Evolutionary conservation across 208 protist species (phyloP).

Genomic region (Acanthamoeba castellanii): DNA sequence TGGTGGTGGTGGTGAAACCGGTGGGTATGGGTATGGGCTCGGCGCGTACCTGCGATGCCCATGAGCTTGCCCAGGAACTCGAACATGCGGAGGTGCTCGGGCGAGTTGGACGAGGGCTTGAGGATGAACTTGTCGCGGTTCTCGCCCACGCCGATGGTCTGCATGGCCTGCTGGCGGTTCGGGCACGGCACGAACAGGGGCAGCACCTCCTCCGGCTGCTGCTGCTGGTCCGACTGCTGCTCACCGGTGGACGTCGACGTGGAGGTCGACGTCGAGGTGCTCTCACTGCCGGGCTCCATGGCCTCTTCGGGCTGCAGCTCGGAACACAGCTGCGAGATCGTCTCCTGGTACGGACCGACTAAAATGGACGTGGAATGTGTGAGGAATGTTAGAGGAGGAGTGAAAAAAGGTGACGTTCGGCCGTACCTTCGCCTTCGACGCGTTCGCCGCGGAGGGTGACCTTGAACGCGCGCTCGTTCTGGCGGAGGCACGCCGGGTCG

Average conservation of each 20-base stretch:
- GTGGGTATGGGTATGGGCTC: neutral
- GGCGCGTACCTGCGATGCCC: conserved; percentile 92
- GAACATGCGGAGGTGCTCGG: conserved; percentile 85
- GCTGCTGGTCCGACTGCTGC: neutral
- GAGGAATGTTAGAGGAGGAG: neutral
- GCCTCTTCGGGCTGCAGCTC: conserved; percentile 33
- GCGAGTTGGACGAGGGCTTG: conserved; percentile 52
- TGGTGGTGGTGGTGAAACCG: neutral
- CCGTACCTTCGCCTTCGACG: conserved; percentile 34
- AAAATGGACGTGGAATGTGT: neutral
- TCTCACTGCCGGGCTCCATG: neutral
- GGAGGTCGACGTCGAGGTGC: neutral
- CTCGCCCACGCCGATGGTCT: conserved; percentile 70
- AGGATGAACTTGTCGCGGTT: conserved; percentile 80
- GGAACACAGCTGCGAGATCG: conserved; percentile 42
- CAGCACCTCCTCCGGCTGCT: conserved; percentile 72
- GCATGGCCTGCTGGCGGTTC: conserved; percentile 42
- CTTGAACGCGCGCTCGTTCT: conserved; percentile 39
- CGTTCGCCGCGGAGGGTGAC: conserved; percentile 23
- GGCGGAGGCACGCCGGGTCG: conserved; percentile 8
- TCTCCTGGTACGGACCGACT: conserved; percentile 34
- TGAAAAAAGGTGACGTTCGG: neutral
- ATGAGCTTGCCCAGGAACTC: conserved; percentile 95
- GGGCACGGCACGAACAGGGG: conserved; percentile 55
- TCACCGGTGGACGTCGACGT: neutral